A percentile compares a stretch with the other conserved stretches of the same genome.
Evolutionary conservation across 148 eudicot species (phyloP).

Genomic region (Chenopodium suecicum): DNA sequence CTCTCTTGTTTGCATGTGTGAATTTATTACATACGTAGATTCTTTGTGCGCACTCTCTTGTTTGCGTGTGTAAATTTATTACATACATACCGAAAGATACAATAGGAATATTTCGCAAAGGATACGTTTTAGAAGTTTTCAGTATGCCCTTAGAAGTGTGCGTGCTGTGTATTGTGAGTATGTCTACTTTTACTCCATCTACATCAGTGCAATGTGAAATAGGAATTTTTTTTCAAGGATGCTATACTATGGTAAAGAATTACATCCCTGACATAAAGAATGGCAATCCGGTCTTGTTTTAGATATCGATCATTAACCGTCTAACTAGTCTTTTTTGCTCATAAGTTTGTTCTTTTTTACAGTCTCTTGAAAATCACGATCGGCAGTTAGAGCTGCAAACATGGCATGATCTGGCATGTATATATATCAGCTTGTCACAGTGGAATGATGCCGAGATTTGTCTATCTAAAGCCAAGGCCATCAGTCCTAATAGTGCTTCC

Average conservation of each 20-base stretch:
- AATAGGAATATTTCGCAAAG: background rate
- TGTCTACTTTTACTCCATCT: no score
- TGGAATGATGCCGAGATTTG: conserved; percentile 82
- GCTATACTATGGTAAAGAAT: background rate
- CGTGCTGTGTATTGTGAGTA: background rate
- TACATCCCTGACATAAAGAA: background rate
- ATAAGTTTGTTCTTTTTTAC: conserved; percentile 27
- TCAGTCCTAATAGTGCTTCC: conserved; percentile 54
- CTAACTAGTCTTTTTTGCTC: background rate
- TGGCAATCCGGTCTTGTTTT: background rate
- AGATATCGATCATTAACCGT: conserved; percentile 8
- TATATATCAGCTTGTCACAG: conserved; percentile 63
- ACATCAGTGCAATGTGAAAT: background rate
- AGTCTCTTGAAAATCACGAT: conserved; percentile 37
- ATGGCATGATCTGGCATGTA: conserved; percentile 76
- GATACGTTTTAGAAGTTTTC: background rate
- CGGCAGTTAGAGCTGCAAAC: conserved; percentile 61
- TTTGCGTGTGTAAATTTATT: background rate
- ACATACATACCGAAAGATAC: background rate
- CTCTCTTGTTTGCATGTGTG: no score
- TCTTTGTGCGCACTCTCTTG: no score
- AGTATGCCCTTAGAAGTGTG: background rate
- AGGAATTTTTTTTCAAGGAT: background rate
- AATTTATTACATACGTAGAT: background rate
- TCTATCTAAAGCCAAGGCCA: conserved; percentile 64